Evolutionary conservation across 2,329 filamentous ascomycete genomes (phyloP), one percentile per base, ranked within the genome.

Genomic region (Torrubiellomyces zombiae): DNA sequence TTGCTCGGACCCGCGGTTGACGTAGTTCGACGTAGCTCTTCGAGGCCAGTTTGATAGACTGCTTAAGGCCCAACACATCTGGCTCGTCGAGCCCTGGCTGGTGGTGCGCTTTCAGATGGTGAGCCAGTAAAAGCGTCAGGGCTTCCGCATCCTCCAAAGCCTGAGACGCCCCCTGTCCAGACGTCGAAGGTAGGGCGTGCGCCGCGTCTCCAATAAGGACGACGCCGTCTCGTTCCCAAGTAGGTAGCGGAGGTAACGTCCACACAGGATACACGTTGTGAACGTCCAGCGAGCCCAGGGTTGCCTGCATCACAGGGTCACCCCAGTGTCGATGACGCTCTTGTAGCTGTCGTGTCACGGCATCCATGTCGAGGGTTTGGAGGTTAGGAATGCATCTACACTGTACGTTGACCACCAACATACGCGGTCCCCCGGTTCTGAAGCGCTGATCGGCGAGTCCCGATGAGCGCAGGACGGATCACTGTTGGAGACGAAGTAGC

Each of bases 351-450:
- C 27, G 25, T 16, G 14, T 26, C 8, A 39, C 29, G 19, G 30
- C 37, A 2, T 37, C 27, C 24, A 25, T 28, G 26, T 38, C 29
- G 6, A 38, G 24, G 6, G 25, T 28, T 5, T 24, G 24, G 23
- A 27, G 23, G 26, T 33, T 14, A 8, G 36, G 27, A 21, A 36
- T 15, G 35, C 28, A 14, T 32, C 20, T 13, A 23, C 28, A 12
- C 32, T 21, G 16, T 32, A 38, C 6, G 36, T 35, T 10, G 35
- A 38, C 36, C 36, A 38, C 36, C 36, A 38, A 11, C 21, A 30
- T 4, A 38, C 24, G 6, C 24, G 28, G 4, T 35, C 28, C 1
- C 34, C 34, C 2, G 34, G 32, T 17, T 32, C 22, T 2, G 36
- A 38, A 13, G 34, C 24, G 15, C 29, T 18, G 16, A 31, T 34